Conservation (phyloP, 202 grass and related monocot genomes). For the Digitaria exilis region DNA sequence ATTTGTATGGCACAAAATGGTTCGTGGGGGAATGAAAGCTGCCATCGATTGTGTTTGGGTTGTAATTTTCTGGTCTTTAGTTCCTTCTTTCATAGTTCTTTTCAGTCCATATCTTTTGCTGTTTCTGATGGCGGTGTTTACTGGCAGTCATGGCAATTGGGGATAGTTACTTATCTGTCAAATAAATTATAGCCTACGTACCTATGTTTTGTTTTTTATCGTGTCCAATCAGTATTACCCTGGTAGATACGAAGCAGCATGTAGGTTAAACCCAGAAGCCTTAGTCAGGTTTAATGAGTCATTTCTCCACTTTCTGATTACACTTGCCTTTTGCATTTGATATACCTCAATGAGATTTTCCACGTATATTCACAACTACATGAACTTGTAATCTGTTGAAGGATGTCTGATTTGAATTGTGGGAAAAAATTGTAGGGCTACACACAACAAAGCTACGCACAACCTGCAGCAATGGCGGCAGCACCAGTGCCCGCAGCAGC, state of each 20-base stretch:
- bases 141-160: not conserved
- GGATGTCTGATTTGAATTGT: not conserved
- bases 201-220: not conserved
- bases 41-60: not conserved
- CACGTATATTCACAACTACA: not conserved
- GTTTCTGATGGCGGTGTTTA: not conserved
- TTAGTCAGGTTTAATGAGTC: not conserved
- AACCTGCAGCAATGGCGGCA: conserved; percentile 44
- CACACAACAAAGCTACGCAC: conserved; percentile 62
- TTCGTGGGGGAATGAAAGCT: not conserved
- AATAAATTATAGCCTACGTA: not conserved
- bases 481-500: conserved; percentile 37
- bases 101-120: not conserved
- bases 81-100: not conserved
- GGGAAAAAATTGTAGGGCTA: conserved; percentile 44
- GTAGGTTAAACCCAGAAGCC: not conserved
- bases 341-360: not conserved
- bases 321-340: not conserved
- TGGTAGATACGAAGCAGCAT: not conserved
- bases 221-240: not conserved
- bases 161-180: not conserved
- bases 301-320: not conserved
- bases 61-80: not conserved
- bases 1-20: not conserved
- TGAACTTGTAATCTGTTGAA: not conserved